Evolutionary conservation across 805 yeast genomes (phyloP).

Genomic region (Ogataea degrootiae): DNA sequence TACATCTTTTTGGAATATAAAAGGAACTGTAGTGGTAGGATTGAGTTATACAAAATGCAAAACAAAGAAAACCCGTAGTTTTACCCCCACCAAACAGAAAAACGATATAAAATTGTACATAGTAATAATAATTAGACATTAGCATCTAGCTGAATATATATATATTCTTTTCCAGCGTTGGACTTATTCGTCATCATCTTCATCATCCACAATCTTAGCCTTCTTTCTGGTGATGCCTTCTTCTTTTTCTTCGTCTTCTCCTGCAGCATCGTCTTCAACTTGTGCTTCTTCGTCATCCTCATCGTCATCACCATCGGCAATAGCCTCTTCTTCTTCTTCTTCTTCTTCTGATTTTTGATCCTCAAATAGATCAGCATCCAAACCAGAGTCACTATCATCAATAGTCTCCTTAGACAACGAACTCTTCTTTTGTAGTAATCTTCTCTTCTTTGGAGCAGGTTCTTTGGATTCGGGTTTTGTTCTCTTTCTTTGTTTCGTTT

Average conservation of each 20-base stretch:
- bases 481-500: not conserved
- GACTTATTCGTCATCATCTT: conserved; percentile 17
- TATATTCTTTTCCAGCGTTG: no score
- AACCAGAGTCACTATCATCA: conserved; percentile 30
- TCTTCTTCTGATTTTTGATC: conserved; percentile 12
- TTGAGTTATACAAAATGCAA: no score
- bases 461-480: conserved; percentile 1
- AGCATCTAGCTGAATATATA: no score
- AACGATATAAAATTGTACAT: not conserved
- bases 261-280: conserved; percentile 6
- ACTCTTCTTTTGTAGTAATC: conserved; percentile 18
- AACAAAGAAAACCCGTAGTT: no score
- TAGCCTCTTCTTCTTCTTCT: conserved; percentile 4
- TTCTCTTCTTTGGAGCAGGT: conserved; percentile 13
- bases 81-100: no score
- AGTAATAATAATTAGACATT: not conserved
- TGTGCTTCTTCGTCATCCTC: conserved; percentile 1
- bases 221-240: conserved; percentile 11
- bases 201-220: conserved; percentile 18
- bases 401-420: conserved; percentile 24
- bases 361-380: conserved; percentile 14
- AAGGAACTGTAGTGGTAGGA: no score
- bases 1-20: not conserved
- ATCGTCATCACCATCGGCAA: not conserved
- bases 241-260: conserved; percentile 1